Percentiles rank a stretch among this genome's conserved stretches.
Evolutionary conservation across 257 asterid genomes (phyloP).

Genomic region (Jasminum sambac): DNA sequence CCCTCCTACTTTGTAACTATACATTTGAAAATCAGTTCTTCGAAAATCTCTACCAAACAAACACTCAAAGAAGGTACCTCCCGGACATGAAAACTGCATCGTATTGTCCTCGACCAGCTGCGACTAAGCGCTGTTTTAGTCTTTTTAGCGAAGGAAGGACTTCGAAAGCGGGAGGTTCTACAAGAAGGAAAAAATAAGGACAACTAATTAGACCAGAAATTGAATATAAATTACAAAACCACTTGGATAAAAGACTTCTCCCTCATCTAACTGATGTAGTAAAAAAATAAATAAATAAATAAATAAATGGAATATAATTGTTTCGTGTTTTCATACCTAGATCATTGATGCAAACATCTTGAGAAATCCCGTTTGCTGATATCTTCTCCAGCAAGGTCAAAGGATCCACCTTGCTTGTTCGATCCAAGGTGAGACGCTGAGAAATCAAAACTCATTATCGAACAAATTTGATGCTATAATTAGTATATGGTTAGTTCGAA

Average conservation of each 20-base stretch:
- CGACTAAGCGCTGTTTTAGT: constrained; percentile 71
- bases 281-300: not conserved
- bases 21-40: too few relatives aligned
- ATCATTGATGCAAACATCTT: constrained; percentile 85
- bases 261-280: not conserved
- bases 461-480: constrained; percentile 1
- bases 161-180: constrained; percentile 93
- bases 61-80: constrained; percentile 44
- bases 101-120: constrained; percentile 86
- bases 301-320: too few relatives aligned
- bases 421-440: constrained; percentile 70
- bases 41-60: too few relatives aligned
- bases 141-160: constrained; percentile 87
- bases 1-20: too few relatives aligned
- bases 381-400: constrained; percentile 74
- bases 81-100: constrained; percentile 97
- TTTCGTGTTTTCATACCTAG: constrained; percentile 49
- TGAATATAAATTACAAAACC: not conserved
- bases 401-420: constrained; percentile 75
- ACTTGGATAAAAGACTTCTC: not conserved
- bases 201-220: not conserved
- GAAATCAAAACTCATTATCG: constrained; percentile 21
- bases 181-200: constrained; percentile 12
- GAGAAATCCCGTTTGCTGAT: constrained; percentile 69
- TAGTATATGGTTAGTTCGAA: not conserved